These are phyloP conservation scores for Glycyrrhiza uralensis DNA, from an alignment of 306 rosid genomes.

Conservation along the genomic window DNA sequence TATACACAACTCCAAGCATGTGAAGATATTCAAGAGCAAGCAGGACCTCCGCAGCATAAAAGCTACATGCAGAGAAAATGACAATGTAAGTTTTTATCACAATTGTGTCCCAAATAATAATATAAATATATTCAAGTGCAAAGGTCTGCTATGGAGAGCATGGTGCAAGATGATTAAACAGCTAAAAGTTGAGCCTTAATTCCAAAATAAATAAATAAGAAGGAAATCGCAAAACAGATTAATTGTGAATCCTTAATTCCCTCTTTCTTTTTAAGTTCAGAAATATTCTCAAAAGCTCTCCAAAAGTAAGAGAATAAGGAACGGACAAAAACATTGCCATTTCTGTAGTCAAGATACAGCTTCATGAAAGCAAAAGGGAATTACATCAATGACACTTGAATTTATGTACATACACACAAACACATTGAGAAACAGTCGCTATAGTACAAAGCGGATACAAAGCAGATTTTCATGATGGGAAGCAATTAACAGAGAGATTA, in stretches of 20 bases:
- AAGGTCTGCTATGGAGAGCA: not conserved
- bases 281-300: not conserved
- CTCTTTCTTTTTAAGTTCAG: constrained; percentile 2
- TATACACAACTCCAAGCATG: constrained; percentile 98
- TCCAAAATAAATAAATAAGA: not conserved
- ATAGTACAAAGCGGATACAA: not conserved
- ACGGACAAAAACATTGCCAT: not conserved
- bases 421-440: not conserved
- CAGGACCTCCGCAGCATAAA: constrained; percentile 97
- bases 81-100: not conserved
- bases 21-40: constrained; percentile 97
- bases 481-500: not conserved
- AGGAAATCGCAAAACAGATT: not conserved
- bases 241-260: constrained; percentile 1
- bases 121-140: not conserved
- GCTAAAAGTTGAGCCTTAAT: not conserved
- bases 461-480: not conserved
- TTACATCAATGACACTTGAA: not conserved
- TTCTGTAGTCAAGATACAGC: not conserved
- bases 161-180: not conserved
- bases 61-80: constrained; percentile 48
- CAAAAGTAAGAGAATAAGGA: not conserved
- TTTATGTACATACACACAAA: not conserved
- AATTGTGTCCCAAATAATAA: not conserved
- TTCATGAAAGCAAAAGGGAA: not conserved